Evolutionary conservation across 2,329 filamentous ascomycete species (phyloP), one percentile per base, ranked within the genome.

Genomic region (Colletotrichum tropicicola): DNA sequence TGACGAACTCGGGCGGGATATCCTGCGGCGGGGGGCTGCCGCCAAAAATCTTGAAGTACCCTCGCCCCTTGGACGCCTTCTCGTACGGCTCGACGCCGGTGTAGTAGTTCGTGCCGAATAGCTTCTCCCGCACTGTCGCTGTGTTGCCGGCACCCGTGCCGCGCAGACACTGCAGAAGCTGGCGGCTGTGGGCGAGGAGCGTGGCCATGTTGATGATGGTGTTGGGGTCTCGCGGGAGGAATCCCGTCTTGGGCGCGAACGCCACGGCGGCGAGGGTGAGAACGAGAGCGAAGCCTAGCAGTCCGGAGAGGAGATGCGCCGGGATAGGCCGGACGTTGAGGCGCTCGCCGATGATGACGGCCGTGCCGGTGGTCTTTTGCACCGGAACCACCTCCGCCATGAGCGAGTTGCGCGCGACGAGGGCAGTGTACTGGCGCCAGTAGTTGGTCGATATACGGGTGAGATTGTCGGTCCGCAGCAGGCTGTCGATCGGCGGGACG

Each of bases 51-150:
- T 68, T 66, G 69, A 72, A 69, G 66, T 73, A 68, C 5, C 73
- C 70, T 8, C 52, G 45, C 3, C 68, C 66, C 35, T 63, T 53
- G 3, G 70, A 70, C 4, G 72, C 59, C 37, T 74, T 73, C 51
- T 78, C 75, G 37, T 79, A 76, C 0, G 76, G 70, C 51, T 79
- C 77, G 6, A 79, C 73, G 10, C 77, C 76, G 3, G 71, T 75
- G 10, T 72, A 74, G 44, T 74, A 80, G 1, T 69, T 57, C 5
- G 70, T 72, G 1, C 70, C 71, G 0, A 68, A 59, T 2, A 80
- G 67, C 12, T 72, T 71, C 25, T 72, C 66, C 4, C 68, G 67
- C 1, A 80, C 62, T 2, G 69, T 70, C 3, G 67, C 65, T 8
- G 66, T 65, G 39, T 74, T 71, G 13, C 72, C 76, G 9, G 74